Conservation (phyloP, 2,329 filamentous ascomycete species). For the Mycosphaerelloides madeirae region DNA sequence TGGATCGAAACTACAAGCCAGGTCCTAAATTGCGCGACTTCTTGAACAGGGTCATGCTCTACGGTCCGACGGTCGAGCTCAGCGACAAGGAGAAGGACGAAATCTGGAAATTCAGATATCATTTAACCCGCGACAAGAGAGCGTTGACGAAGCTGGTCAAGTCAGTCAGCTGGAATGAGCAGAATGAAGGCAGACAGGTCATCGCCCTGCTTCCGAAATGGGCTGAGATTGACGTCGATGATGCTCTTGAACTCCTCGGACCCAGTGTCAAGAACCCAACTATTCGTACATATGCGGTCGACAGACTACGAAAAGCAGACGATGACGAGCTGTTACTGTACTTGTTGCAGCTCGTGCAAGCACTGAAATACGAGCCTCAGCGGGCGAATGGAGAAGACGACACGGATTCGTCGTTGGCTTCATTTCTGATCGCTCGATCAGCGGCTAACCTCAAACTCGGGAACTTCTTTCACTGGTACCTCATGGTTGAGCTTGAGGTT, state of each 20-base stretch:
- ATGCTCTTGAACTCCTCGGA: conserved; percentile 87
- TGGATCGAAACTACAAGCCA: conserved; percentile 92
- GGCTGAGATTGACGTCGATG: conserved; percentile 96
- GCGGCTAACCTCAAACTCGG: conserved; percentile 84
- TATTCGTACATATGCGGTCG: conserved; percentile 89
- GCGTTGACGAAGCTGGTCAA: conserved; percentile 95
- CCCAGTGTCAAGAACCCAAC: conserved; percentile 85
- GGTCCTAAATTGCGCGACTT: conserved; percentile 95
- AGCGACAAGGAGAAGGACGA: conserved; percentile 90
- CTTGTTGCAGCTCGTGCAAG: conserved; percentile 88
- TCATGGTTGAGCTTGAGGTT: conserved; percentile 88
- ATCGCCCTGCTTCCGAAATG: conserved; percentile 86
- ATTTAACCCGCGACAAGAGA: conserved; percentile 81
- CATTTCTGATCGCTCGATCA: conserved; percentile 83
- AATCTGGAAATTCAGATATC: conserved; percentile 96
- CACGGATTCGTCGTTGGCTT: conserved; percentile 77
- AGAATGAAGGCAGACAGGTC: conserved; percentile 78
- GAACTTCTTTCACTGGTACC: conserved; percentile 96
- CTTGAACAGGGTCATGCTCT: conserved; percentile 81
- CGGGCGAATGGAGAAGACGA: conserved; percentile 37
- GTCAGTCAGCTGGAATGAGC: conserved; percentile 89
- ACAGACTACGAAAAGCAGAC: conserved; percentile 83
- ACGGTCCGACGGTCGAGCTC: conserved; percentile 84
- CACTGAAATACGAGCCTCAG: conserved; percentile 83
- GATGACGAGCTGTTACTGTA: conserved; percentile 90